Base-by-base conservation (phyloP, 2,329 filamentous ascomycete genomes). In the Leptographium wingfieldii region DNA sequence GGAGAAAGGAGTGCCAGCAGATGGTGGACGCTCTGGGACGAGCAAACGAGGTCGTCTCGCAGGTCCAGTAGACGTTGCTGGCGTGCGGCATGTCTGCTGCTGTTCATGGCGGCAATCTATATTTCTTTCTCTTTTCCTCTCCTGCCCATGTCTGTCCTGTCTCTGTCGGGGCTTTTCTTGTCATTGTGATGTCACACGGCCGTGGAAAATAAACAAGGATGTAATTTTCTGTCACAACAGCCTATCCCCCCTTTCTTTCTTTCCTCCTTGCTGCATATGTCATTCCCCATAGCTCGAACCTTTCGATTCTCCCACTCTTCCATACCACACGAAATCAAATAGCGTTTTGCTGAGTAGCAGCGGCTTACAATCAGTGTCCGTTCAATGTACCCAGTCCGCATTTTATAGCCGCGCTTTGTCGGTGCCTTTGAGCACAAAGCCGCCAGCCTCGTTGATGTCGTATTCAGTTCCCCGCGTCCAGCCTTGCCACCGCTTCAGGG, bases 1-100 rank as follows among this genome's bases (percentile, higher is more conserved):
- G 94, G 73, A 83, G 94, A 73, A 99, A 99, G 80, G 94, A 99
- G 75, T 99, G 94, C 75, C 91, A 95, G 76, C 91, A 96, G 75
- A 99, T 99, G 94, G 94, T 99, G 57, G 94, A 99, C 75, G 95
- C 89, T 59, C 79, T 99, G 69, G 77, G 81, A 67, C 87, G 88
- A 73, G 94, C 94, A 60, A 94, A 86, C 73, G 94, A 99, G 79
- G 97, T 99, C 76, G 94, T 99, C 71, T 92, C 90, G 74, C 83
- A 86, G 72, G 84, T 86, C 60, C 81, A 84, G 78, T 84, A 78
- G 63, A 46, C 11, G 4, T 19, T 35, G 33, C 33, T 35, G 33
- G 38, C 38, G 12, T 3, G 38, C 38, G 27, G 14, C 25, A 40
- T 49, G 5, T 60, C 19, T 51, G 35, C 53, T 54, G 29, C 46